Conservation (phyloP, 2,329 filamentous ascomycete species). For the Epichloe baconii region DNA sequence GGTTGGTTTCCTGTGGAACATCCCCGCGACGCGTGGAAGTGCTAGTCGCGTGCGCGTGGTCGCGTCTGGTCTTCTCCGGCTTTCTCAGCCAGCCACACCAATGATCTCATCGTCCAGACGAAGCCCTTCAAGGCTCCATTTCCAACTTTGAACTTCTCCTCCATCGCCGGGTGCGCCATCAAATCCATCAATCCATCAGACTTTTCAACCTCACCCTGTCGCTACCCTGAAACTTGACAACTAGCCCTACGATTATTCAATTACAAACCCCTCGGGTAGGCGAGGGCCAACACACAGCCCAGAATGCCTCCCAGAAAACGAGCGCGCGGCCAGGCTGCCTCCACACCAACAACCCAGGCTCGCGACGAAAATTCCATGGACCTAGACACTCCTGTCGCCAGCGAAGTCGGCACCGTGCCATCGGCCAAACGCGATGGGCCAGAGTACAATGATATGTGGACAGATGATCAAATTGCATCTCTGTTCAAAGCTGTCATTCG, state of each 20-base stretch:
- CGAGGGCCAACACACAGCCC: background rate
- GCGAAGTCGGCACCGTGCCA: slow-evolving; percentile 31
- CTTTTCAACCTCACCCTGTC: background rate
- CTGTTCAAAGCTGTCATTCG: slow-evolving; percentile 85
- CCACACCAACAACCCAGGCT: slow-evolving; percentile 40
- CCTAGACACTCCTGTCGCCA: slow-evolving; percentile 39
- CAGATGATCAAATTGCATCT: slow-evolving; percentile 85
- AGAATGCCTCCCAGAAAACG: slow-evolving; percentile 61
- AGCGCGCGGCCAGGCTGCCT: slow-evolving; percentile 39
- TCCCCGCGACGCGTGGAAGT: no score
- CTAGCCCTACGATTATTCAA: background rate
- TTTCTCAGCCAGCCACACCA: background rate
- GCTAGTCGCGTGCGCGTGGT: no score
- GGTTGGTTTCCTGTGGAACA: no score
- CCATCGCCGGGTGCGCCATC: background rate
- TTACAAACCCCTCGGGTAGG: background rate
- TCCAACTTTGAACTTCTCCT: background rate
- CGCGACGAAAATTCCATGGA: slow-evolving; percentile 49
- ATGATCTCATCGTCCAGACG: background rate
- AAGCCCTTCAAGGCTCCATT: background rate
- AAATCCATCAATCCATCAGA: background rate
- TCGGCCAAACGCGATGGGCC: slow-evolving; percentile 12
- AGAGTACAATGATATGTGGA: slow-evolving; percentile 61
- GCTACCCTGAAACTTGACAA: background rate
- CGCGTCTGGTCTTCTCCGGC: no score